phyloP scores from a whole-genome alignment of 257 asterid genomes.

The Lycium ferocissimum region DNA sequence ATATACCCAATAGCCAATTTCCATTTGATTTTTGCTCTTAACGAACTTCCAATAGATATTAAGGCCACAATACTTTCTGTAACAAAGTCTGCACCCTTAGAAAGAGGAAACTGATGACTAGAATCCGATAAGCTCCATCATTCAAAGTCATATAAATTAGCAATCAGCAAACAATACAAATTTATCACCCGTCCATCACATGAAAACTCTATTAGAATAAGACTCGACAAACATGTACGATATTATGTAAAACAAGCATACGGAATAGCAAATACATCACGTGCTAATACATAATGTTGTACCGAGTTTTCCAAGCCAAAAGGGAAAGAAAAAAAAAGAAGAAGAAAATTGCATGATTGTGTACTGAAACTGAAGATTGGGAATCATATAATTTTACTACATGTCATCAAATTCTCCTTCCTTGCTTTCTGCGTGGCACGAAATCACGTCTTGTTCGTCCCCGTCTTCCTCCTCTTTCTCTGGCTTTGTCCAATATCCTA shows the following conservation, averaged over 20 bases:
- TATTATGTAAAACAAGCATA: constrained; percentile 2
- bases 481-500: no score
- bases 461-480: no score
- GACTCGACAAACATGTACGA: constrained; percentile 1
- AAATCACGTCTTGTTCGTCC: no score
- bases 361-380: neutral
- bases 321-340: neutral
- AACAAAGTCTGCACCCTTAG: neutral
- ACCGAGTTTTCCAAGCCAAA: neutral
- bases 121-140: neutral
- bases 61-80: neutral
- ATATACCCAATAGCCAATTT: neutral
- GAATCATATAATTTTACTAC: no score
- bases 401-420: no score
- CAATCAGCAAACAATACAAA: neutral
- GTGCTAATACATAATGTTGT: neutral
- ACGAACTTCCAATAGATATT: neutral
- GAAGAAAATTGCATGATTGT: neutral
- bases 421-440: no score
- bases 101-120: neutral
- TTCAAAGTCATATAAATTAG: neutral
- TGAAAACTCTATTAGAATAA: neutral
- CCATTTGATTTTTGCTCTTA: neutral
- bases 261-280: neutral
- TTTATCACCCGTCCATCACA: neutral